Percentiles rank a stretch among this genome's conserved stretches.
These are phyloP conservation scores for Scutellaria minor DNA, from an alignment of 257 asterid species.

Conservation along the genomic window DNA sequence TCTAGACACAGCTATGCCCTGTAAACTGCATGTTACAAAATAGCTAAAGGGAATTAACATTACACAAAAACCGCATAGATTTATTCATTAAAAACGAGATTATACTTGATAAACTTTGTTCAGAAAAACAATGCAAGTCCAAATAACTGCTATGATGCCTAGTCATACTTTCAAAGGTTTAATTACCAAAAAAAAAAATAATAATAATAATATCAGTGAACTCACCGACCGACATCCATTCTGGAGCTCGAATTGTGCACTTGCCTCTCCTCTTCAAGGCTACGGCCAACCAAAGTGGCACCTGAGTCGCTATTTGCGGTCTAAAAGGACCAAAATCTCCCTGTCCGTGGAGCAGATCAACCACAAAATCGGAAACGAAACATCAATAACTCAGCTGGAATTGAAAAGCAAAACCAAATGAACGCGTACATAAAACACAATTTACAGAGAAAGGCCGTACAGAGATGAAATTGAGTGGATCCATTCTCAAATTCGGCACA, in stretches of 20 bases:
- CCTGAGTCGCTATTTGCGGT: conserved; percentile 75
- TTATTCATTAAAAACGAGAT: too few relatives aligned
- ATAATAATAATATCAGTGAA: not conserved
- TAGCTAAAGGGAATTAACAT: not conserved
- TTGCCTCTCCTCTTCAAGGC: conserved; percentile 96
- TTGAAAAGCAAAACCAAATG: not conserved
- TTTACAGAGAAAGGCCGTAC: conserved; percentile 41
- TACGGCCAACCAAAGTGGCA: conserved; percentile 91
- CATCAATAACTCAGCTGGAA: conserved; percentile 17
- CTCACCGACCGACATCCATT: conserved; percentile 94
- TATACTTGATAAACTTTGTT: not conserved
- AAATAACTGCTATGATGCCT: not conserved
- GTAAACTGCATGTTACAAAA: too few relatives aligned
- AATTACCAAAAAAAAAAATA: not conserved
- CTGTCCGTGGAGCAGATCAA: conserved; percentile 43
- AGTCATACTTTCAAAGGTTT: not conserved
- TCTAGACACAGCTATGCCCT: too few relatives aligned
- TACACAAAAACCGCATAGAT: too few relatives aligned
- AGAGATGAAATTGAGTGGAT: conserved; percentile 77
- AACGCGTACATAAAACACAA: not conserved
- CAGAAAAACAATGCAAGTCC: not conserved
- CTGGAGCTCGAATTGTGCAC: conserved; percentile 83
- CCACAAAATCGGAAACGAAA: not conserved
- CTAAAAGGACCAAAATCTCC: conserved; percentile 92
- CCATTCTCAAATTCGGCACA: conserved; percentile 86